Evolutionary conservation across 257 asterid species (phyloP).

Genomic region (Rauvolfia tetraphylla): DNA sequence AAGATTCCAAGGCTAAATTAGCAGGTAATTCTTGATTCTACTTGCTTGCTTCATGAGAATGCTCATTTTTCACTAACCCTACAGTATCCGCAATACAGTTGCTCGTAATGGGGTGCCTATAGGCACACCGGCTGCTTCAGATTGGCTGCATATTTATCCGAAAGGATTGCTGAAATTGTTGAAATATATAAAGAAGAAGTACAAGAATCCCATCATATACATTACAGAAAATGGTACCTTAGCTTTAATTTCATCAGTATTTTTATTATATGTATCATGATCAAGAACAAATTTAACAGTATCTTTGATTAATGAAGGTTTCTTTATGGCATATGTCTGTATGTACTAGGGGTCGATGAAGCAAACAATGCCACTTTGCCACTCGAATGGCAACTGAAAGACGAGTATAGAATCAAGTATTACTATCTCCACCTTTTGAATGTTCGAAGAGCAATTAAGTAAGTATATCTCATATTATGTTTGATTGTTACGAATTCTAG

Average conservation of each 20-base stretch:
- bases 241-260: background rate
- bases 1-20: constrained; percentile 18
- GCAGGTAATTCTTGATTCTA: too few species aligned
- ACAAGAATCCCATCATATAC: constrained; percentile 27
- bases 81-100: background rate
- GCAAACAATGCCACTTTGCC: background rate
- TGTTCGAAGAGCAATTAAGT: constrained; percentile 8
- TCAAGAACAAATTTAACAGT: too few species aligned
- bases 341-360: constrained; percentile 6
- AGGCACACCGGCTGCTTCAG: constrained; percentile 6
- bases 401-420: constrained; percentile 3
- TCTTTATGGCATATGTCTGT: too few species aligned
- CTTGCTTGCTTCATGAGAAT: too few species aligned
- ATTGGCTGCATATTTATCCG: constrained; percentile 24
- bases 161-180: constrained; percentile 17
- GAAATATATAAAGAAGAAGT: constrained; percentile 21
- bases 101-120: constrained; percentile 9
- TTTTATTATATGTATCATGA: background rate
- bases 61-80: background rate
- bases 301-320: background rate
- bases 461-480: background rate
- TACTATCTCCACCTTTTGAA: background rate
- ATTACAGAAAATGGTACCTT: constrained; percentile 32
- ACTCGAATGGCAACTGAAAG: background rate
- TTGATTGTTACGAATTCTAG: too few species aligned